Conservation (phyloP, 805 yeast genomes). For the Diddensiella santjacobensis region DNA sequence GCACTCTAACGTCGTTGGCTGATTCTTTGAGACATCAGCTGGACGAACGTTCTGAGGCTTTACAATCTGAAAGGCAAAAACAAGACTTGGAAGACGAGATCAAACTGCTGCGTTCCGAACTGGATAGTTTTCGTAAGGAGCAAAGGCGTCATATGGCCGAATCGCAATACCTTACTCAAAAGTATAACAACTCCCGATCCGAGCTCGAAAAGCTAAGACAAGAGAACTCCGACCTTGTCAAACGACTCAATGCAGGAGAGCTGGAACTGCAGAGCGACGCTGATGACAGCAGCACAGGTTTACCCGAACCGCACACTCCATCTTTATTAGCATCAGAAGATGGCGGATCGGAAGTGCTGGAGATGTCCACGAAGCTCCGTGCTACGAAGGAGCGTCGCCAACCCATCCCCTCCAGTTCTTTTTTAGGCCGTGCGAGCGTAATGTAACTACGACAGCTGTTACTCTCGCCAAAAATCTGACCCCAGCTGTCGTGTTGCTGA, state of each 20-base stretch:
- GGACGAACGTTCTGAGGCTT: neutral
- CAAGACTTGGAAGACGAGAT: slow-evolving; percentile 2
- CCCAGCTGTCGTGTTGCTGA: slow-evolving; percentile 11
- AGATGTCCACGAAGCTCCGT: neutral
- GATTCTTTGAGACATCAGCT: neutral
- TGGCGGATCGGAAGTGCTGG: neutral
- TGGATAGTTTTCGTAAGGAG: slow-evolving; percentile 12
- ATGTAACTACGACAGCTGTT: slow-evolving; percentile 11
- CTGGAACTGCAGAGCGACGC: neutral
- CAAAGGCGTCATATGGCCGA: slow-evolving; percentile 20
- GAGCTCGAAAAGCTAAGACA: slow-evolving; percentile 11
- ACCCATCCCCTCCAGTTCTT: slow-evolving; percentile 3
- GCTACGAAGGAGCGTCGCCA: neutral
- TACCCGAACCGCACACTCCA: neutral
- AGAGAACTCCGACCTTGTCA: neutral
- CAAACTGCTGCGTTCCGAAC: slow-evolving; percentile 6
- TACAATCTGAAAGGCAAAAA: neutral
- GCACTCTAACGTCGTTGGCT: slow-evolving; percentile 2
- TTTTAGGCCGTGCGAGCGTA: slow-evolving; percentile 13
- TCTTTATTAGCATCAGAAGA: neutral
- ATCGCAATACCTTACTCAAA: slow-evolving; percentile 20
- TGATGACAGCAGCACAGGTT: neutral
- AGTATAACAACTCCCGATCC: slow-evolving; percentile 18
- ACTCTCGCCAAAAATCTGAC: slow-evolving; percentile 7
- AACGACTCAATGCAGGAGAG: neutral